Evolutionary conservation across 768 basidiomycete species (phyloP), one percentile per base, ranked within the genome.

Genomic region (Ramaria rubella): DNA sequence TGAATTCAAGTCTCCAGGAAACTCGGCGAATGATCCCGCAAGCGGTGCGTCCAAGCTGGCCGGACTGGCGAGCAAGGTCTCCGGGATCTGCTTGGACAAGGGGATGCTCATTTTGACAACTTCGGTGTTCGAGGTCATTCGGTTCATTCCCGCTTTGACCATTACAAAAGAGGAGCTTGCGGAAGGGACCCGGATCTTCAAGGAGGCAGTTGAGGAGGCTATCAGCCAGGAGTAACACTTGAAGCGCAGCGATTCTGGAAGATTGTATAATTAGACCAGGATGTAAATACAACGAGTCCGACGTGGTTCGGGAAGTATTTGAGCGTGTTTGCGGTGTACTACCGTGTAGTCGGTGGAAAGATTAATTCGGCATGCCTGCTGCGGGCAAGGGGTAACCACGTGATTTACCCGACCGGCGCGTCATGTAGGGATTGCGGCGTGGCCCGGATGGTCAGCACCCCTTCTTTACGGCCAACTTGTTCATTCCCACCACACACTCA

Each of bases 131-230:
- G 87, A 94, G 68, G 86, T 87, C 14, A 74, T 96, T 57, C 77
- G 94, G 65, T 96, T 98, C 76, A 97, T 98, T 64, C 95, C 95
- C 4, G 82, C 95, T 15, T 70, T 97, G 63, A 94, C 91, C 66
- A 81, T 95, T 60, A 80, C 78, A 23, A 69, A 81, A 69, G 80
- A 77, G 67, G 91, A 97, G 67, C 72, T 96, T 73, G 76, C 71
- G 63, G 82, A 83, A 66, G 88, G 88, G 0, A 75, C 74, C 57
- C 64, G 68, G 36, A 83, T 90, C 26, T 90, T 91, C 68, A 73
- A 64, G 31, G 78, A 87, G 65, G 82, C 88, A 8, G 79, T 93
- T 12, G 75, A 78, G 67, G 86, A 90, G 61, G 85, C 72, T 30
- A 69, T 72, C 46, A 29, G 29, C 21, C 38, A 55, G n/a, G 12